Base-by-base conservation (phyloP, 1,284 basidiomycete genomes). In the Boletus mariae region DNA sequence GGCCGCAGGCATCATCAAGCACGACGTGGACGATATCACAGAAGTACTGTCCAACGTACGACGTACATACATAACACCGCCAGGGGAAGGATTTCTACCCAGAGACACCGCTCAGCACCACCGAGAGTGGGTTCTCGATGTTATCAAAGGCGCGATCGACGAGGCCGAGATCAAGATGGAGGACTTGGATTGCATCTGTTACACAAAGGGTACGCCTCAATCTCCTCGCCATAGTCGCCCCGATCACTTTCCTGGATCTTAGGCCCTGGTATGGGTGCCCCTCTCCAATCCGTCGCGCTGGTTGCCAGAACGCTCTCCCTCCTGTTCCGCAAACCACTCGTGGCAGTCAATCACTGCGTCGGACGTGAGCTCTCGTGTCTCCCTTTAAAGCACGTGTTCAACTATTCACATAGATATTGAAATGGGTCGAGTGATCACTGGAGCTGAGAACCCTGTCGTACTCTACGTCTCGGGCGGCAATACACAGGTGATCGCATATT, bases 221-320 rank as follows among this genome's bases (percentile, higher is more conserved):
- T 37, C 6, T 45, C 26, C 44, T 12, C 11, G 3, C 23, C 20
- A 8, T 40, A 17, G 9, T 44, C 43, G 25, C 26, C 3, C 20
- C 17, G 5, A 45, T 50, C 37, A 49, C 43, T 32, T 41, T 49
- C 13, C 12, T 11, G 26, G 34, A 47, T 25, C 11, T 20, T 40
- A 95, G 94, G 95, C 1, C 97, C 97, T 6, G 97, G 97, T 0
- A 99, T 99, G 97, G 97, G 97, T 47, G 94, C 94, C 42, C 96
- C 96, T 1, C 73, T 99, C 13, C 94, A 97, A 65, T 94, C 94
- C 3, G 94, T 98, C 15, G 95, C 94, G 1, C 74, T 99, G 25
- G 92, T 99, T n/a, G 95, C 97, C 1, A 81, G 97, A 45, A 98
- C 93, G 1, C 77, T 99, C 15, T 87, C 93, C 1, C 78, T 96